Evolutionary conservation across 805 yeast species (phyloP).

Genomic region (Barnettozyma siamensis): DNA sequence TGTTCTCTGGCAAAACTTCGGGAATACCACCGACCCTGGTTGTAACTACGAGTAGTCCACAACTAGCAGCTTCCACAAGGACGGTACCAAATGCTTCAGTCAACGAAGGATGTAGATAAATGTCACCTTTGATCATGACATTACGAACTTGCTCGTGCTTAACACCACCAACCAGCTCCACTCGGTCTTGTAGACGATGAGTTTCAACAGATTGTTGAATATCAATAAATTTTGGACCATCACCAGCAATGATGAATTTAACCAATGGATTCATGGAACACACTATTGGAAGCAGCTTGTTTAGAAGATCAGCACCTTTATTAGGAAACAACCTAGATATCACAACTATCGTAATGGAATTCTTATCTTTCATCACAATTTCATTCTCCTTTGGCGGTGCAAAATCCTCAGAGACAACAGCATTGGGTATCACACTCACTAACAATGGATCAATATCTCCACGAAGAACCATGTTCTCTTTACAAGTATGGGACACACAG

Average conservation of each 20-base stretch:
- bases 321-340: conserved; percentile 92
- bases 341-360: conserved; percentile 71
- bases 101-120: conserved; percentile 85
- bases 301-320: conserved; percentile 88
- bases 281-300: conserved; percentile 78
- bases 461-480: conserved; percentile 89
- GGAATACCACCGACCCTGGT: conserved; percentile 98
- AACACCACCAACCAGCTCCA: conserved; percentile 77
- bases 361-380: conserved; percentile 25
- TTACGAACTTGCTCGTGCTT: conserved; percentile 90
- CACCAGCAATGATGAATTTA: conserved; percentile 86
- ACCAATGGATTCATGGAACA: conserved; percentile 61
- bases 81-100: conserved; percentile 99
- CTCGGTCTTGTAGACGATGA: conserved; percentile 79
- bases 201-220: conserved; percentile 93
- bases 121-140: conserved; percentile 90
- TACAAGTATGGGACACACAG: conserved; percentile 95
- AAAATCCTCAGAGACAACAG: conserved; percentile 82
- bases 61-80: conserved; percentile 93
- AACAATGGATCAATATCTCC: conserved; percentile 72
- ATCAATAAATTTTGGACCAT: conserved; percentile 93
- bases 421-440: conserved; percentile 94
- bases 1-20: conserved; percentile 86
- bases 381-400: conserved; percentile 40
- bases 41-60: conserved; percentile 89